Conservation (phyloP, 179 eudicot species). For the Spinacia oleracea region DNA sequence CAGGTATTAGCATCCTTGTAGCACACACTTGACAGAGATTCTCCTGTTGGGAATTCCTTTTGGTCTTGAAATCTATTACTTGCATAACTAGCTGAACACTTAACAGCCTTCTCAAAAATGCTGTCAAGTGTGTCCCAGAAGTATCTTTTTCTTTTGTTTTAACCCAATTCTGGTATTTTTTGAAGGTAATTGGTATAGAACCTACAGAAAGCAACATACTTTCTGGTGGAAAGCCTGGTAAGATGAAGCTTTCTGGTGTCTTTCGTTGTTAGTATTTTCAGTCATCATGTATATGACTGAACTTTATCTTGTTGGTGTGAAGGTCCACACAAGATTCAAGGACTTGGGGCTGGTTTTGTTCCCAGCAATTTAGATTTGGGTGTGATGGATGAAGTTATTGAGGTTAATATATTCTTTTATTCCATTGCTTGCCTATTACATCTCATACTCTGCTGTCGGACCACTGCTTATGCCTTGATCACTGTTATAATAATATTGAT, state of each 20-base stretch:
- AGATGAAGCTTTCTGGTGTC: constrained; percentile 18
- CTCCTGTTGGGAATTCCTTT: constrained; percentile 5
- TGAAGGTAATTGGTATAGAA: constrained; percentile 78
- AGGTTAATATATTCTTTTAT: constrained; percentile 44
- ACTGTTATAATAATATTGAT: neutral
- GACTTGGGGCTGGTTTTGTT: constrained; percentile 95
- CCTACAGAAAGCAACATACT: constrained; percentile 91
- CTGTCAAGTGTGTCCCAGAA: neutral
- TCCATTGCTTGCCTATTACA: neutral
- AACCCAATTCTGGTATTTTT: constrained; percentile 16
- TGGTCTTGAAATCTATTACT: neutral
- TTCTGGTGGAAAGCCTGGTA: constrained; percentile 97
- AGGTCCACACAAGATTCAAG: constrained; percentile 99
- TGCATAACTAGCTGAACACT: neutral
- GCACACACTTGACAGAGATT: constrained; percentile 1
- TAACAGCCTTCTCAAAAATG: neutral
- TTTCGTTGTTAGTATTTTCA: constrained; percentile 9
- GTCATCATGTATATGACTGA: constrained; percentile 20
- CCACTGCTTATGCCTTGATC: neutral
- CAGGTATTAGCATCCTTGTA: constrained; percentile 46
- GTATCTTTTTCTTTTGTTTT: neutral
- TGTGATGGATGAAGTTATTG: constrained; percentile 81
- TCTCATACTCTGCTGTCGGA: neutral
- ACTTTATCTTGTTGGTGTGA: constrained; percentile 27
- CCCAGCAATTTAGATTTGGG: constrained; percentile 71